Base-by-base conservation (phyloP, 2,329 filamentous ascomycete genomes). In the Fusarium heterosporum region DNA sequence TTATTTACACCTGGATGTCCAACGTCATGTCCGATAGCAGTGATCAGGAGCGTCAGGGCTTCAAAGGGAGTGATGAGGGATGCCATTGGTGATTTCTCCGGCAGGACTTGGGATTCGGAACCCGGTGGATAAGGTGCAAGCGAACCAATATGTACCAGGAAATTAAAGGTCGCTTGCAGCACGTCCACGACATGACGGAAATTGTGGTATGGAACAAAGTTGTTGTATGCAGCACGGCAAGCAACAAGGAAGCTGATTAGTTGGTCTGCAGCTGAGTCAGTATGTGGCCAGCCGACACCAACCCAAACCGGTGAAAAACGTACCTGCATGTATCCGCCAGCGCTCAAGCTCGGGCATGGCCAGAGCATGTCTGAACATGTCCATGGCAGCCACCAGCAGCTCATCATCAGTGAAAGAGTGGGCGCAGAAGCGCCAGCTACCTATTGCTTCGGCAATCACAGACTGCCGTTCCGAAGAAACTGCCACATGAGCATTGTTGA, bases 1-100 rank as follows among this genome's bases (percentile, higher is more conserved):
- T 99, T 99, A 81, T 98, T 99, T 73, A 99, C 96, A 55, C 96
- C 96, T 0, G 96, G 96, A 76, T 99, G 96, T 22, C 96, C 96
- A 38, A 98, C 96, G 76, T 99, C 96, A 72, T 99, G 96, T 40
- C 96, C 96, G 73, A 99, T 96, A n/a, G 96, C 96, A 10, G 95
- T 95, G 68, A 98, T 90, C 43, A 99, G 85, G 4, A 99, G 85
- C 0, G 93, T 95, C 52, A 99, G 83, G 7, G 92, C 92, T 77
- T 98, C 94, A 68, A 97, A 93, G 1, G 95, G 93, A 47, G 87
- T 85, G n/a, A 99, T 82, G 25, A 98, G 82, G 42, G 85, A 82
- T 4, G 91, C 92, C 45, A 97, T 87, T 1, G 90, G 87, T 3
- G 87, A 92, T 66, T 84, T 87, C 64, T 80, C 62, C 47, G 76